Evolutionary conservation across 1,284 basidiomycete genomes (phyloP).

Genomic region (Exobasidium cylindrosporum): DNA sequence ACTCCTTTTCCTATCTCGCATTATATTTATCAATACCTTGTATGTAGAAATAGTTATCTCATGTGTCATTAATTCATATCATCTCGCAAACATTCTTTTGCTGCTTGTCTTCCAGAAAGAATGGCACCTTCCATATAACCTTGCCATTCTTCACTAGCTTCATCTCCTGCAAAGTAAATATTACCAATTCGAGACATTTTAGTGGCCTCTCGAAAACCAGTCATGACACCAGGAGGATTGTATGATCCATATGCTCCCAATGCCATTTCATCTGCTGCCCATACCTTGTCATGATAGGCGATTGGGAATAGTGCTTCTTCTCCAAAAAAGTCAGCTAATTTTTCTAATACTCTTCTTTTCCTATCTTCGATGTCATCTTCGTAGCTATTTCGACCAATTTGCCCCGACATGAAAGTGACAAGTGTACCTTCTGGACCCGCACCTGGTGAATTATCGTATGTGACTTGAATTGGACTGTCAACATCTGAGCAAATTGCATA

Average conservation of each 20-base stretch:
- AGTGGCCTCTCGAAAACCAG: neutral
- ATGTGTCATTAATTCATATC: too few species aligned
- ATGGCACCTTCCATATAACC: slow-evolving; percentile 20
- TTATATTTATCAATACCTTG: too few species aligned
- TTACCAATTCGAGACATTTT: slow-evolving; percentile 3
- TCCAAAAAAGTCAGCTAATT: slow-evolving; percentile 17
- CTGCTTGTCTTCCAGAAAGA: slow-evolving; percentile 12
- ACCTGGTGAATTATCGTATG: slow-evolving; percentile 32
- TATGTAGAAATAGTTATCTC: too few species aligned
- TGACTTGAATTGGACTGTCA: slow-evolving; percentile 22
- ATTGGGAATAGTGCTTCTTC: neutral
- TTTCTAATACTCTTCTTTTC: neutral
- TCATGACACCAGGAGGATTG: slow-evolving; percentile 1
- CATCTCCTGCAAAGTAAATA: slow-evolving; percentile 19
- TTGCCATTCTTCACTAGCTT: slow-evolving; percentile 14
- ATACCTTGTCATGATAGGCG: slow-evolving; percentile 6
- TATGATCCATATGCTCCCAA: slow-evolving; percentile 10
- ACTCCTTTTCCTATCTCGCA: too few species aligned
- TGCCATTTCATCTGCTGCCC: slow-evolving; percentile 18
- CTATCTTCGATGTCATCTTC: neutral
- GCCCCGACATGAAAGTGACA: slow-evolving; percentile 22
- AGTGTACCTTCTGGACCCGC: slow-evolving; percentile 21
- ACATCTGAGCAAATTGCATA: slow-evolving; percentile 24
- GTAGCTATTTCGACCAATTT: neutral
- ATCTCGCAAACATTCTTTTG: too few species aligned